Evolutionary conservation across 371 early-diverging fungal genomes (phyloP).

Genomic region (Mortierella sp.): DNA sequence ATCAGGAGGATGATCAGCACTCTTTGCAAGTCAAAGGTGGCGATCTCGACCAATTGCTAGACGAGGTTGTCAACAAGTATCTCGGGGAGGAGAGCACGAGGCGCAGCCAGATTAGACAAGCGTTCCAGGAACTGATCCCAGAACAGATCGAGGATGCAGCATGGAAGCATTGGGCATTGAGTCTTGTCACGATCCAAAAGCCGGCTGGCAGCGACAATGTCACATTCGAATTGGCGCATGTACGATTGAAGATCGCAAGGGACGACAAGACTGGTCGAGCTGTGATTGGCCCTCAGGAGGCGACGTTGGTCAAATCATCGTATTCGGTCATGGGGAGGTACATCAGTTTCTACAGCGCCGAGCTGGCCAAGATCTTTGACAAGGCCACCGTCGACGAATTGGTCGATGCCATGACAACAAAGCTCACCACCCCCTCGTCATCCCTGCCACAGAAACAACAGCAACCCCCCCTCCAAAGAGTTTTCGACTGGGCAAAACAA

Average conservation of each 20-base stretch:
- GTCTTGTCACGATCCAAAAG: constrained; percentile 12
- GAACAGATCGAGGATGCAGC: background rate
- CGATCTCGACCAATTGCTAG: constrained; percentile 10
- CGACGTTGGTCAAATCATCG: constrained; percentile 2
- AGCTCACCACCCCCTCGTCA: too few species aligned
- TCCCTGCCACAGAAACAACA: too few species aligned
- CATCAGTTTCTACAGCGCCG: constrained; percentile 12
- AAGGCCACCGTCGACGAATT: constrained; percentile 3
- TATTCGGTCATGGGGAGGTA: constrained; percentile 9
- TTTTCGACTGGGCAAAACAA: too few species aligned
- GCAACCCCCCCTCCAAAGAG: too few species aligned
- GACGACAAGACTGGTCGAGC: background rate
- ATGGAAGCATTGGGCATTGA: constrained; percentile 8
- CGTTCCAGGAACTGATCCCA: constrained; percentile 5
- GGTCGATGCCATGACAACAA: background rate
- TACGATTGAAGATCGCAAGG: constrained; percentile 7
- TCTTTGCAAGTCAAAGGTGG: constrained; percentile 1
- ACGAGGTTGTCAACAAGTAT: constrained; percentile 13
- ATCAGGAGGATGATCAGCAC: constrained; percentile 4
- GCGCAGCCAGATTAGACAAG: background rate
- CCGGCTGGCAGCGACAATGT: constrained; percentile 1
- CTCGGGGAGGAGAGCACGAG: background rate
- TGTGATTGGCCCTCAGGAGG: background rate
- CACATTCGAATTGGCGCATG: constrained; percentile 11
- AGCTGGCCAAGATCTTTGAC: constrained; percentile 1